Evolutionary conservation across 2,329 filamentous ascomycete species (phyloP), one percentile per base, ranked within the genome.

Genomic region (Cladorrhinum sp.): DNA sequence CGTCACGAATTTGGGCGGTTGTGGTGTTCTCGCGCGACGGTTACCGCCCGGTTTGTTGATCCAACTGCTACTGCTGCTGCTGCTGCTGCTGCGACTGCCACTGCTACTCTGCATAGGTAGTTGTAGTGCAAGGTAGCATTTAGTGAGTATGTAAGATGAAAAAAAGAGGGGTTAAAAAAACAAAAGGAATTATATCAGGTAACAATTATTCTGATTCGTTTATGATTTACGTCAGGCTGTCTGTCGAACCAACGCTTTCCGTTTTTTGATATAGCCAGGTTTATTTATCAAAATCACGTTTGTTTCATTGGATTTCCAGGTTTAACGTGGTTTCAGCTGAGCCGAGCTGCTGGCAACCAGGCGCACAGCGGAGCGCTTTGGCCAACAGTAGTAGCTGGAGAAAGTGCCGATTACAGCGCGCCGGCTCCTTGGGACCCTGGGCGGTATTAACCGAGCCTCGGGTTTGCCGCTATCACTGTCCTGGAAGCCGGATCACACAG

Each of bases 401-500:
- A n/a, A n/a, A 27, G 3, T 53, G 50, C 36, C 50, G 36, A 23
- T 29, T n/a, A 9, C 22, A 20, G 29, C 27, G 29, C 27, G 32
- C 53, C 8, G 36, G 12, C 9, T 5, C 18, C 27, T 22, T 45
- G 29, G 23, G 27, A 23, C 16, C 32, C 52, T 27, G 18, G 32
- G 18, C 50, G 32, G 36, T 27, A 20, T 29, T 56, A 52, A 45
- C 56, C 56, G 56, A 58, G 50, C 48, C 56, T 20, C 32, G 49
- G 48, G 20, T n/a, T n/a, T 20, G 13, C 38, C 10, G 6, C 32
- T 55, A 25, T n/a, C 6, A 36, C 53, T 56, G 53, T 22, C 53
- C 38, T 49, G 53, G 53, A 49, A 56, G n/a, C 38, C 22, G 53
- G 53, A 55, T 45, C 41, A 29, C 52, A 55, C 52, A 55, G 52